Evolutionary conservation across 2,329 filamentous ascomycete species (phyloP), one percentile per base, ranked within the genome.

Genomic region (Aspergillus fumigatiaffinis): DNA sequence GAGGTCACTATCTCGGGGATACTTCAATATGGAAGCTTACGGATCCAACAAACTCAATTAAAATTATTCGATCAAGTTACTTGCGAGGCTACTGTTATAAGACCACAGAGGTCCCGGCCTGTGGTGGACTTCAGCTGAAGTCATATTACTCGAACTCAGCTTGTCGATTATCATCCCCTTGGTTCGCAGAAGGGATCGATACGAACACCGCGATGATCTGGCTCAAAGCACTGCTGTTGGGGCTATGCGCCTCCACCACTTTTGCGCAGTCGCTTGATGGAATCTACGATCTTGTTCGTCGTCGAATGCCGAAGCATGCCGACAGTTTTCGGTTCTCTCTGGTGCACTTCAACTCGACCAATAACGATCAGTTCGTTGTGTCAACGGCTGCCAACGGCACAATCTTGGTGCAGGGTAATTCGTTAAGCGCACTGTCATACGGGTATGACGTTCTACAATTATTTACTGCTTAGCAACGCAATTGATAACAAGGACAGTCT

Each of bases 401-500:
- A 17, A 66, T 76, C 41, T 55, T 65, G 3, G 66, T 76, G 10
- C 59, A 72, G 56, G 73, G 72, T 2, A 74, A 66, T 54, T 64
- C 73, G 1, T 44, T 70, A 21, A 74, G 70, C 58, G 73, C 72
- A 4, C 55, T 76, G 20, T 64, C 70, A 2, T 66, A 65, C 6
- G 73, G 72, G 73, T 75, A 64, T 46, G 63, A 46, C 2, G 3
- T 12, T 26, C 4, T 23, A 46, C 3, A 46, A 23, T 10, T 12
- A 21, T 46, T 5, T 21, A 12, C 42, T 3, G 23, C n/a, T 38
- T 12, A 9, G 14, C 17, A n/a, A n/a, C 14, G 7, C n/a, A 4
- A 23, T 32, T 55, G 9, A 48, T 57, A 4, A 56, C 20, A 8
- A 52, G 29, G 2, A 1, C 50, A 75, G 76, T 32, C 69, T 79